These are phyloP conservation scores for Pythium monospermum DNA, from an alignment of 352 stramenopile genomes.

Conservation along the genomic window DNA sequence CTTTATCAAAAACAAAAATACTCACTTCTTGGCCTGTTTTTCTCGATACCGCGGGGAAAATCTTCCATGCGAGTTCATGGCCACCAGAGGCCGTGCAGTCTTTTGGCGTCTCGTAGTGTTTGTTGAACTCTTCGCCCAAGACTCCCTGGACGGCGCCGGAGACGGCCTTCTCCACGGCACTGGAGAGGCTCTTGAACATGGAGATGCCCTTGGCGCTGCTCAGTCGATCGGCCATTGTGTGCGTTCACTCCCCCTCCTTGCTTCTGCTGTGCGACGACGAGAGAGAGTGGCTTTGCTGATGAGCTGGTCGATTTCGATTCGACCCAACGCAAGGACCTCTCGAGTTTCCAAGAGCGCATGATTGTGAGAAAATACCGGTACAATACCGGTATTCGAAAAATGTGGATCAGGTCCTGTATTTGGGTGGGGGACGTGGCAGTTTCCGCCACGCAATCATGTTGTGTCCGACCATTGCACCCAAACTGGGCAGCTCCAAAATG, in stretches of 20 bases:
- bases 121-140: slow-evolving; percentile 80
- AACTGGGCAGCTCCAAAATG: too few species aligned
- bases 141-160: slow-evolving; percentile 69
- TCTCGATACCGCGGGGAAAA: slow-evolving; percentile 75
- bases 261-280: too few species aligned
- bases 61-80: slow-evolving; percentile 80
- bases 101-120: slow-evolving; percentile 83
- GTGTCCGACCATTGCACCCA: too few species aligned
- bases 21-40: slow-evolving; percentile 80
- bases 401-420: too few species aligned
- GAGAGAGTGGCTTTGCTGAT: too few species aligned
- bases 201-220: slow-evolving; percentile 3
- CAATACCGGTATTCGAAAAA: not conserved
- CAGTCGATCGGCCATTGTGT: not conserved
- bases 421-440: too few species aligned
- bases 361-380: slow-evolving; percentile 4
- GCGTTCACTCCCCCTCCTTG: too few species aligned
- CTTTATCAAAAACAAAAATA: slow-evolving; percentile 86
- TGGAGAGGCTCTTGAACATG: slow-evolving; percentile 46
- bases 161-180: slow-evolving; percentile 51
- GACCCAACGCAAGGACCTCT: too few species aligned
- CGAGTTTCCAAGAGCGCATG: too few species aligned
- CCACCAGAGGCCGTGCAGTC: slow-evolving; percentile 80
- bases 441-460: too few species aligned
- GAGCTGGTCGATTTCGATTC: too few species aligned